These are phyloP conservation scores for Gossypium aridum DNA, from an alignment of 441 rosid species.

Conservation along the genomic window DNA sequence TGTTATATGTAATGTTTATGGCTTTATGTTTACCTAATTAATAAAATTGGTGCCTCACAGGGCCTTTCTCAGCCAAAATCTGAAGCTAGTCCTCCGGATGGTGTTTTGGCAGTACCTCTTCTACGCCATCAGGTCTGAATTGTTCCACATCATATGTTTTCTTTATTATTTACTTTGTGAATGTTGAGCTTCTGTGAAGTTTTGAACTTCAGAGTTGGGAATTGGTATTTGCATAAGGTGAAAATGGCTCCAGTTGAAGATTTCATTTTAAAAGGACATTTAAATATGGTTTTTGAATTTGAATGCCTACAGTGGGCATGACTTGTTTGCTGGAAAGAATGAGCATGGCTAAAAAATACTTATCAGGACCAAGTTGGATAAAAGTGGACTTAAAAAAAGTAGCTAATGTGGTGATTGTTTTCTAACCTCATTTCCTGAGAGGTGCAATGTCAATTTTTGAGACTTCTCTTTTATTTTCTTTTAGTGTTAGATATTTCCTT, in stretches of 20 bases:
- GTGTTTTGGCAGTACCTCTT: conserved; percentile 76
- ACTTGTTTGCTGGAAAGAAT: not conserved
- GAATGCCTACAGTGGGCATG: not conserved
- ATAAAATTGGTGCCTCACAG: conserved; percentile 32
- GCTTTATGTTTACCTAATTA: not conserved
- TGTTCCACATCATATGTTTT: not conserved
- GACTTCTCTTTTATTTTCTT: not conserved
- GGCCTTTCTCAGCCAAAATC: conserved; percentile 75
- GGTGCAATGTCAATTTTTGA: not conserved
- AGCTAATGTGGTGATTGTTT: not conserved
- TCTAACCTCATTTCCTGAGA: not conserved
- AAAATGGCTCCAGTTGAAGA: not conserved
- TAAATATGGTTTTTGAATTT: not conserved
- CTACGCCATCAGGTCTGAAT: conserved; percentile 85
- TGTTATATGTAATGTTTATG: not conserved
- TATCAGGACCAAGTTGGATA: not conserved
- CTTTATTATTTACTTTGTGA: not conserved
- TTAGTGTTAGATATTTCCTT: not conserved
- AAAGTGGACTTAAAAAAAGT: not conserved
- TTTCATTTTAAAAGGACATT: not conserved
- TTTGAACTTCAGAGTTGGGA: not conserved
- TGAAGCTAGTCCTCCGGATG: conserved; percentile 80
- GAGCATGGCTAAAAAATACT: not conserved
- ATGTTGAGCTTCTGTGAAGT: not conserved
- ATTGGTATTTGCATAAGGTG: not conserved